Evolutionary conservation across 805 yeast genomes (phyloP), one percentile per base, ranked within the genome.

Genomic region (Komagataella kurtzmanii): DNA sequence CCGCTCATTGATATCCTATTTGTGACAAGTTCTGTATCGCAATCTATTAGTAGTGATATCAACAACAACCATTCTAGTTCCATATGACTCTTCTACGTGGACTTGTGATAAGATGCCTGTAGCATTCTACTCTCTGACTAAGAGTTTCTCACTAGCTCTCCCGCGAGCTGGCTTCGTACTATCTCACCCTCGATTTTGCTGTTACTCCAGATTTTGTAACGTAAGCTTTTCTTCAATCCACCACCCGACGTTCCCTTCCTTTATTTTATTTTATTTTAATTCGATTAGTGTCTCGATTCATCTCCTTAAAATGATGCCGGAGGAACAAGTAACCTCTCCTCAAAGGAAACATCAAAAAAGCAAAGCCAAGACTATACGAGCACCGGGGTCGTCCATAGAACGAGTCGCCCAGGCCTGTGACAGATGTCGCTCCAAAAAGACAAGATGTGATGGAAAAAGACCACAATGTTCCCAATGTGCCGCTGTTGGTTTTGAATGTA

Each of bases 321-420:
- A 30, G 40, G 40, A 30, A 30, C 40, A 30, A 30, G 40, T 30
- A 30, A 8, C 40, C 40, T 30, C 40, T 30, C 40, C 40, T 30
- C 40, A 30, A 30, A 30, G 40, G 46, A 19, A 44, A 44, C 18
- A 44, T 12, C 46, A 17, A 10, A 17, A 44, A n/a, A 44, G 18
- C 44, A 17, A 50, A 21, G 54, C 71, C 66, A 80, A 79, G 57
- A 76, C 78, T 45, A 87, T 86, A 53, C 76, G 77, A 55, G 76
- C 87, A 1, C 87, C 87, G 2, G 90, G 91, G 1, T 69, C 80
- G 12, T 72, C 76, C 24, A 71, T 76, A 0, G 83, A 80, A 53
- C 68, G 96, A 52, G 85, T 86, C 2, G 90, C 96, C 0, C 96
- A 88, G 62, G 96, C 96, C 0, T 88, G 97, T 65, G 96, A 88